These are phyloP conservation scores for Tuber umbilicatum DNA, from an alignment of 495 filamentous ascomycete genomes.

Conservation along the genomic window DNA sequence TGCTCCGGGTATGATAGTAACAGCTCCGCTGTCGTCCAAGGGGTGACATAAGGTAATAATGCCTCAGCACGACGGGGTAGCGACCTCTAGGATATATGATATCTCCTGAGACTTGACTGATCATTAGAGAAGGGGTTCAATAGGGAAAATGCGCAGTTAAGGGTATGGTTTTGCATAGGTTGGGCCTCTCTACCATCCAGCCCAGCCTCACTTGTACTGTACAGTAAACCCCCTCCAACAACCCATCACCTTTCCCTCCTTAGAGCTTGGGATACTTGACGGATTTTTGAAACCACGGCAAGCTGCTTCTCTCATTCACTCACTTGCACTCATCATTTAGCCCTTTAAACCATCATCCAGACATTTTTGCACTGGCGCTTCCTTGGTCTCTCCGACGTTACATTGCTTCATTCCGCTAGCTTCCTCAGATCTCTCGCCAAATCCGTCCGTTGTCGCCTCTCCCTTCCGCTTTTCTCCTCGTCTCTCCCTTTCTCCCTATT, in stretches of 20 bases:
- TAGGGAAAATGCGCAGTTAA: too few relatives aligned
- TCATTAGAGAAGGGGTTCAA: not conserved
- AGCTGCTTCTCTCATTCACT: not conserved
- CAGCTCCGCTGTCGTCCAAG: not conserved
- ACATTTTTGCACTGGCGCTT: not conserved
- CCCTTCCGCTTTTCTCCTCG: slow-evolving; percentile 7
- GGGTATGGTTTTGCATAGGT: not conserved
- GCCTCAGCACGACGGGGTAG: not conserved
- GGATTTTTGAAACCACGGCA: not conserved
- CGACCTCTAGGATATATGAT: not conserved
- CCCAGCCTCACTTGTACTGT: not conserved
- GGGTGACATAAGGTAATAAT: not conserved
- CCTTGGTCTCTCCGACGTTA: not conserved
- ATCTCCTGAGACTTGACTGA: not conserved
- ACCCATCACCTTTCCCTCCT: not conserved
- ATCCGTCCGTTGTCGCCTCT: not conserved
- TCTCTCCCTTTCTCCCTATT: slow-evolving; percentile 7
- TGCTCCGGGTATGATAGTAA: not conserved
- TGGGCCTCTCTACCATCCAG: not conserved
- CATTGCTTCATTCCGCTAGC: not conserved
- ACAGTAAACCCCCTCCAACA: not conserved
- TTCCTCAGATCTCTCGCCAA: not conserved
- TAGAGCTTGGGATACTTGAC: not conserved
- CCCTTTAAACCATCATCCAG: not conserved
- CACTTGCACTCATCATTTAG: not conserved